Percentiles rank a stretch among this genome's conserved stretches.
phyloP scores from a whole-genome alignment of 495 filamentous ascomycete genomes.

The Trichoderma erinaceum region DNA sequence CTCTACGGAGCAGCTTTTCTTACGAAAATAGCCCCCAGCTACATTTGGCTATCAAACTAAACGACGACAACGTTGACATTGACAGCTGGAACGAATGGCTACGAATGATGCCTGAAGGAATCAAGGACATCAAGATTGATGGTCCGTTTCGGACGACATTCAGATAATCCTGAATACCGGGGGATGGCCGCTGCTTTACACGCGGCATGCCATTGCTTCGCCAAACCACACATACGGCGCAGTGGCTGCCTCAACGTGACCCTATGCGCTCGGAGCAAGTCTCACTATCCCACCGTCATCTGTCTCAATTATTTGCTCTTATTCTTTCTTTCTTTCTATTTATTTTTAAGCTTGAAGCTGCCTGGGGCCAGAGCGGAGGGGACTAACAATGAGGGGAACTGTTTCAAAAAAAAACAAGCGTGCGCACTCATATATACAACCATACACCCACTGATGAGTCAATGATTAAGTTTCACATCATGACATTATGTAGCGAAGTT shows the following conservation, averaged over 20 bases:
- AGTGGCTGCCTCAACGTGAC: not conserved
- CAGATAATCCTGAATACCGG: not conserved
- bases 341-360: not conserved
- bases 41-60: conserved; percentile 38
- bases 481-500: not conserved
- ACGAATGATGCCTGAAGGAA: conserved; percentile 44
- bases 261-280: not conserved
- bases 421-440: not conserved
- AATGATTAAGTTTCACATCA: conserved; percentile 5
- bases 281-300: not conserved
- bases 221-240: not conserved
- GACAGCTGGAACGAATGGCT: conserved; percentile 46
- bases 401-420: not conserved
- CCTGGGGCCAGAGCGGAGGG: not conserved
- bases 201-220: not conserved
- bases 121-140: conserved; percentile 42
- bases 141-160: conserved; percentile 30
- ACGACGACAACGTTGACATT: conserved; percentile 34
- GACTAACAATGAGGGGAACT: not conserved
- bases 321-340: not conserved
- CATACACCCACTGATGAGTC: conserved; percentile 3
- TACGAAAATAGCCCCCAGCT: conserved; percentile 29
- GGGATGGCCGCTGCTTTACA: not conserved
- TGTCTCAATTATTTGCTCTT: not conserved
- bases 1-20: conserved; percentile 23